Percentiles rank a stretch among this genome's conserved stretches.
Evolutionary conservation across 371 early-diverging fungal genomes (phyloP).

Genomic region (Batkoa obscura): DNA sequence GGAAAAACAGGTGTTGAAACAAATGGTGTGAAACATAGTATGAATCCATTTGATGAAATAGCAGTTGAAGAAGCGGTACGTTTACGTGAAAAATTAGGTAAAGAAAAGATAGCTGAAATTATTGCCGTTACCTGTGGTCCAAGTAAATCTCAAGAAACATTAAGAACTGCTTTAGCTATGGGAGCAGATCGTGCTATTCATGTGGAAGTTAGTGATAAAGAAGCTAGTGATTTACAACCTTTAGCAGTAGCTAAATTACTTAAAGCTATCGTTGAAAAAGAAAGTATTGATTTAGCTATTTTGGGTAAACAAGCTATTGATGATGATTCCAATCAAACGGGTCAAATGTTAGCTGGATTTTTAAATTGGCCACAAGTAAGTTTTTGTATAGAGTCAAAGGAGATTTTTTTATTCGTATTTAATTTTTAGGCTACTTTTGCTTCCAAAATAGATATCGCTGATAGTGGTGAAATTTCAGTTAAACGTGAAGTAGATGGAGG

Average conservation of each 20-base stretch:
- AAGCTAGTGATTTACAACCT: conserved; percentile 36
- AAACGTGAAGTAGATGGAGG: conserved; percentile 96
- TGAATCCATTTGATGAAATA: conserved; percentile 98
- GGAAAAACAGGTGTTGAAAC: conserved; percentile 83
- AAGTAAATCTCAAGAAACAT: conserved; percentile 73
- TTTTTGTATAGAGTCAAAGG: neutral
- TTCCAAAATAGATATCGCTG: conserved; percentile 73
- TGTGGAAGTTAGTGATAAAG: conserved; percentile 63
- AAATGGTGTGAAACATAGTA: conserved; percentile 84
- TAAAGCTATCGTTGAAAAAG: conserved; percentile 69
- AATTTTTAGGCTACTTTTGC: conserved; percentile 73
- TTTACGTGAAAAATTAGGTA: conserved; percentile 63
- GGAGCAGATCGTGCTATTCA: conserved; percentile 95
- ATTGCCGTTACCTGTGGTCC: conserved; percentile 85
- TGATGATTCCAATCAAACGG: conserved; percentile 93
- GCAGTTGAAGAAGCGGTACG: conserved; percentile 92
- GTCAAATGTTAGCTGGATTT: conserved; percentile 95
- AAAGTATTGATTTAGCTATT: conserved; percentile 83
- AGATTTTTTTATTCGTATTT: neutral
- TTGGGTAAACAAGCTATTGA: conserved; percentile 98
- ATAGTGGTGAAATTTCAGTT: conserved; percentile 39
- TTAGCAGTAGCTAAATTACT: conserved; percentile 83
- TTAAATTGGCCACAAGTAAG: conserved; percentile 83
- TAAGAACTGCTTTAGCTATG: conserved; percentile 95
- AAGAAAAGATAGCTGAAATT: conserved; percentile 36